Base-by-base conservation (phyloP, 345 rosid genomes). In the Linum usitatissimum region DNA sequence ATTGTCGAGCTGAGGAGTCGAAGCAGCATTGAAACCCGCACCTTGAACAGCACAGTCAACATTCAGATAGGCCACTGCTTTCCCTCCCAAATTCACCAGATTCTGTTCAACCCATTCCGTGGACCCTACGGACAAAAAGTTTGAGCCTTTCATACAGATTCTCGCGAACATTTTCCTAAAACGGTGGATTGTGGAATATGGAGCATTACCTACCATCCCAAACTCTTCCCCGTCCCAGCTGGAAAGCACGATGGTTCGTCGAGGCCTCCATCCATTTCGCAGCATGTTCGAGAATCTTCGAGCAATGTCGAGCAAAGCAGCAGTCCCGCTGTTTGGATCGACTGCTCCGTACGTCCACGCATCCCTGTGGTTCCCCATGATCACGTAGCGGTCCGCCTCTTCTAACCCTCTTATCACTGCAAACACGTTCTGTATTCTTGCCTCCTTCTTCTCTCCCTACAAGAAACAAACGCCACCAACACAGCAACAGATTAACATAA, bases 41-140 rank as follows among this genome's bases (percentile, higher is more conserved):
- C 97, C 99, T 84, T 93, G 99, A 76, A 87, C 99, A 0, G 99
- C 99, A 61, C 99, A 90, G 75, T 90, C 97, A n/a, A 93, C 96
- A 61, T 93, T 93, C 62, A 93, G 86, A 64, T 93, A 93, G 12
- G 97, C 89, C 63, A 87, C 87, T 36, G 88, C 94, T 80, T 81
- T 90, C 57, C 87, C 85, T 61, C 92, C 84, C 68, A 90, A 73
- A 80, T 83, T 93, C 54, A 83, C 66, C 55, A 90, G 72, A 74
- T 93, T 93, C 66, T 84, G 90, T 72, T 93, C 99, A 68, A 93
- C 86, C 99, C 99, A 93, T 79, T 93, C 99, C 0, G 97, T 90
- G 56, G 99, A 93, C 67, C 99, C 97, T 61, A 80, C 72, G 76
- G 65, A 23, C 60, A 67, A 2, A 68, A 68, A 36, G 4, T 28